Conservation (phyloP, 768 basidiomycete species). For the Phlebiopsis flavidoalba region DNA sequence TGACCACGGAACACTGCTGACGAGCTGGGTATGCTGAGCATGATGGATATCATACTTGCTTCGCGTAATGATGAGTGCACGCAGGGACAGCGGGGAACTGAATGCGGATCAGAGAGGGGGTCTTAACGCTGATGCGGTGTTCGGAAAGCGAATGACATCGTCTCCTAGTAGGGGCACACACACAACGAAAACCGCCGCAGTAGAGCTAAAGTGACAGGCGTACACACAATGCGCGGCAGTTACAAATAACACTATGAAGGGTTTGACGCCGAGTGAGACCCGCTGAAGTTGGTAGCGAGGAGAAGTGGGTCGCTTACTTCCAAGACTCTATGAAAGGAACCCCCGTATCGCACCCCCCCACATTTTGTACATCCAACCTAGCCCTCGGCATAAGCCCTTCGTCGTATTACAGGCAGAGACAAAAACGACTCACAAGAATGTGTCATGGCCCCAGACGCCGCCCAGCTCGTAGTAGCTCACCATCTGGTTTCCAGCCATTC, state of each 20-base stretch:
- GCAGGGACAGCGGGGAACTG: no score
- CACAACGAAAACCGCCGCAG: neutral
- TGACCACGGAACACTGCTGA: no score
- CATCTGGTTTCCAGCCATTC: constrained; percentile 80
- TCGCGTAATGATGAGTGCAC: no score
- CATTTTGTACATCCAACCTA: constrained; percentile 82
- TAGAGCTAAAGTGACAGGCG: neutral
- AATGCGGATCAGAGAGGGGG: no score
- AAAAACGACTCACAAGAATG: constrained; percentile 68
- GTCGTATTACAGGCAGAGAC: neutral
- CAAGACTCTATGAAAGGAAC: constrained; percentile 54
- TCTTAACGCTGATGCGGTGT: no score
- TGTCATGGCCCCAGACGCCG: constrained; percentile 99
- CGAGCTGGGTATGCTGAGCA: no score
- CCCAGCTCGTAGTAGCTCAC: constrained; percentile 98
- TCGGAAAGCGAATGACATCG: no score
- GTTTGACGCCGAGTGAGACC: neutral
- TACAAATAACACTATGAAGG: neutral
- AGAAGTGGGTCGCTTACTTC: no score
- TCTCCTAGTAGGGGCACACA: no score
- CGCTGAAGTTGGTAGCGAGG: neutral
- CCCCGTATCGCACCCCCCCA: constrained; percentile 90
- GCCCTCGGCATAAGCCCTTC: constrained; percentile 2
- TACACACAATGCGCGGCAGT: neutral
- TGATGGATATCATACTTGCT: no score